Evolutionary conservation across 805 yeast species (phyloP), one percentile per base, ranked within the genome.

Genomic region (Kazachstania africana): DNA sequence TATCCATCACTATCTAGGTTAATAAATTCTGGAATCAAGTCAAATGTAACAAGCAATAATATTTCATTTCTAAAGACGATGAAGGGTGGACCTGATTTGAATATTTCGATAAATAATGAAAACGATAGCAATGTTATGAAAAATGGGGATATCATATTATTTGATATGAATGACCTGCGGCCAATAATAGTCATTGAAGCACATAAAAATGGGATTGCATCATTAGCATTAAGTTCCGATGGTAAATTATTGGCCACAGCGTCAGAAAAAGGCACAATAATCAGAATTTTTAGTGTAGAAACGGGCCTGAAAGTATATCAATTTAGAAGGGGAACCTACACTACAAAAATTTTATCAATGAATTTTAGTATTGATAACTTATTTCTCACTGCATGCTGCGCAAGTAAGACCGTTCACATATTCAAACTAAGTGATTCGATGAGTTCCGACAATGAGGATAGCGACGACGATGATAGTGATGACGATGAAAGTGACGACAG

Each of bases 381-480:
- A 12, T 70, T 78, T 39, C 61, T 91, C 18, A 71, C 83, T n/a
- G 95, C 87, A 17, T 73, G 88, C 8, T 78, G 93, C 16, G 74
- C 93, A 2, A 83, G 93, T 14, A 93, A 82, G 27, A 91, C 99
- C 0, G 87, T 91, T 16, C 99, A 91, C 55, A 75, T 91, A 24
- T 91, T 88, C 64, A 68, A 85, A 36, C 55, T 87, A 32, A n/a
- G n/a, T n/a, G n/a, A n/a, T n/a, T n/a, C n/a, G n/a, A n/a, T n/a
- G n/a, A n/a, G n/a, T n/a, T n/a, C n/a, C n/a, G n/a, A n/a, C n/a
- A n/a, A n/a, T n/a, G n/a, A n/a, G n/a, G n/a, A n/a, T n/a, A n/a
- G n/a, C n/a, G n/a, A n/a, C n/a, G n/a, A n/a, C n/a, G n/a, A n/a
- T n/a, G n/a, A n/a, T n/a, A n/a, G n/a, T n/a, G n/a, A n/a, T n/a